Evolutionary conservation across 495 filamentous ascomycete species (phyloP), one percentile per base, ranked within the genome.

Genomic region (Arthonia radiata): DNA sequence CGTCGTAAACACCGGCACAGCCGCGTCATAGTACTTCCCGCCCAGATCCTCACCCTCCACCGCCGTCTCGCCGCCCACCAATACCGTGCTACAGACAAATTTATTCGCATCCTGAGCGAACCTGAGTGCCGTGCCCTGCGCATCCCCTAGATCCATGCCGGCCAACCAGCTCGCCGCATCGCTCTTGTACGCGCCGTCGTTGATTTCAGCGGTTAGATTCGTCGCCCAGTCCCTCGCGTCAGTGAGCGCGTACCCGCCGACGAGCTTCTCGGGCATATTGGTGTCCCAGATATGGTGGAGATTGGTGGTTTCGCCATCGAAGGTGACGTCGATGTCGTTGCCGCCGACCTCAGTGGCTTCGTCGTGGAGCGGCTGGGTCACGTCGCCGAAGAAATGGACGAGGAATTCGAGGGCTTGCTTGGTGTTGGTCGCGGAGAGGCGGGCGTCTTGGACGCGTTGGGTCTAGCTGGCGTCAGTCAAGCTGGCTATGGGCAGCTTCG

Each of bases 281-380:
- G 52, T 49, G 37, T 71, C 65, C 67, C 67, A 71, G 22, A 70
- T 57, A 25, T 60, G 54, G 37, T 73, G 67, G 25, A 73, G 49
- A 32, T 73, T 73, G 12, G 62, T 64, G 11, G 28, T 36, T 15
- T 52, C 47, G 10, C 57, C 55, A 12, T 61, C 48, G 42, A 64
- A 73, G 14, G 37, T 41, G 4, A 72, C 67, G 16, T 46, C 35
- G 34, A 71, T 69, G 9, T 51, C 52, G 35, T 73, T 73, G 0
- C 67, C 67, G 27, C 67, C 67, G 14, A 54, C 41, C 0, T 50
- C 56, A 2, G 67, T 52, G 26, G 64, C 49, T 40, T 71, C 67
- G 19, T 50, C 57, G 38, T 73, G 67, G 24, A 73, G 46, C 10
- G 67, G 67, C 43, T 73, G 67, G 33, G 68, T 62, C 31, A 71